Evolutionary conservation across 1,284 basidiomycete species (phyloP).

Genomic region (Naganishia liquefaciens): DNA sequence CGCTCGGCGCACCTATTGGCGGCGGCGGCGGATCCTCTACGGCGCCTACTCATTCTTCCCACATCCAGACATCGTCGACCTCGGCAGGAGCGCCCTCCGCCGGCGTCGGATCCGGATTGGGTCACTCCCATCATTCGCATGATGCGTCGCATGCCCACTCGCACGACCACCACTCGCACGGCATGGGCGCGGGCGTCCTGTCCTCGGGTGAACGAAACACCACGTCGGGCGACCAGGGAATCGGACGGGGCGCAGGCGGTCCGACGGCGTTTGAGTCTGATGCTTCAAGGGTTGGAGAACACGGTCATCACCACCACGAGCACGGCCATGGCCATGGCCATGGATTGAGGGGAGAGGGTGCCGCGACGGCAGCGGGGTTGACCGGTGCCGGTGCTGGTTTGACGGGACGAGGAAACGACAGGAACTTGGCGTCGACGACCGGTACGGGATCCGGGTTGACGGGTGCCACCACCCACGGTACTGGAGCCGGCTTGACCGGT

Average conservation of each 20-base stretch:
- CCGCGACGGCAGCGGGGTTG: constrained; percentile 17
- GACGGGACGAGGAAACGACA: neutral
- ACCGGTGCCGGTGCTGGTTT: constrained; percentile 4
- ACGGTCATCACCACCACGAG: neutral
- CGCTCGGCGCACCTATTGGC: constrained; percentile 24
- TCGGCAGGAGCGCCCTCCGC: constrained; percentile 12
- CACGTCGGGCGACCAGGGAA: constrained; percentile 29
- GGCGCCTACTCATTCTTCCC: neutral
- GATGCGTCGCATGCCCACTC: neutral
- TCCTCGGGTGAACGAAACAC: constrained; percentile 18
- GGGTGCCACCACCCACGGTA: constrained; percentile 5
- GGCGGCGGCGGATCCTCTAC: constrained; percentile 15
- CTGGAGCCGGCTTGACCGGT: neutral
- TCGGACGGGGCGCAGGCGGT: constrained; percentile 23
- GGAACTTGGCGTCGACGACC: neutral
- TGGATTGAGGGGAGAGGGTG: neutral
- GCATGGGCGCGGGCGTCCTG: neutral
- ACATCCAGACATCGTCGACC: constrained; percentile 11
- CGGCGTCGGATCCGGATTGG: neutral
- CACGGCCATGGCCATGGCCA: constrained; percentile 9
- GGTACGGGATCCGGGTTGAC: neutral
- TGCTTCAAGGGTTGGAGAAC: constrained; percentile 13
- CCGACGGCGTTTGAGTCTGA: constrained; percentile 30
- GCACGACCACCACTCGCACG: constrained; percentile 13
- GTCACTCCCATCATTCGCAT: neutral